Evolutionary conservation across 2,329 filamentous ascomycete genomes (phyloP), one percentile per base, ranked within the genome.

Genomic region (Dactylellina leptospora): DNA sequence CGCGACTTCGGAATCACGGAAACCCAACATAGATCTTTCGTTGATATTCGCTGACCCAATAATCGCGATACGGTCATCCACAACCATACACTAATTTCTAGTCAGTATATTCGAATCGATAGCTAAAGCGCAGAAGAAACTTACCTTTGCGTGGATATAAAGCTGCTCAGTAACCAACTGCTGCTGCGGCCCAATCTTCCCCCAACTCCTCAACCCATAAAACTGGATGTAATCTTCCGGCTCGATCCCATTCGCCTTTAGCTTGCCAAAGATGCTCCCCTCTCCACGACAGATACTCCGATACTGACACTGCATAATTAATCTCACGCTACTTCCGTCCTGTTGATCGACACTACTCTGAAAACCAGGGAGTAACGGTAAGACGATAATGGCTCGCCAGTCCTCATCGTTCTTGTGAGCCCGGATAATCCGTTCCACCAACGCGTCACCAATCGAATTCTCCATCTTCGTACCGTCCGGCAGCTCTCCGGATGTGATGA

Each of bases 31-130:
- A 4, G 93, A 97, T 47, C 95, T 88, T 80, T 99, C 95, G 77
- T 99, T 99, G 83, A 99, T 97, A 79, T 99, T 99, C 58, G 95
- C 95, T 47, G 93, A 97, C 16, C 95, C 95, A 76, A 99, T 99
- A 73, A 99, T 88, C 18, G 90, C 93, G 66, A 95, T 87, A 30
- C 93, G 87, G 78, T 99, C 95, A 79, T 99, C 95, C 3, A 96
- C 93, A 62, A 99, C 86, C 84, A 97, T 97, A 75, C 90, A 90
- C 81, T 72, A 54, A 16, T 10, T 16, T 48, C 5, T 18, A 48
- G 30, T 64, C 13, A 44, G 20, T 11, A 18, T 5, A 4, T 44
- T 48, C 20, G 23, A 10, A 47, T 20, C 27, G 13, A 28, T 18
- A 33, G 4, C 3, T 2, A 20, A 22, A 16, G 22, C 5, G 4